Evolutionary conservation across 176 grass and related monocot species (phyloP), one percentile per base, ranked within the genome.

Genomic region (Carex pumila): DNA sequence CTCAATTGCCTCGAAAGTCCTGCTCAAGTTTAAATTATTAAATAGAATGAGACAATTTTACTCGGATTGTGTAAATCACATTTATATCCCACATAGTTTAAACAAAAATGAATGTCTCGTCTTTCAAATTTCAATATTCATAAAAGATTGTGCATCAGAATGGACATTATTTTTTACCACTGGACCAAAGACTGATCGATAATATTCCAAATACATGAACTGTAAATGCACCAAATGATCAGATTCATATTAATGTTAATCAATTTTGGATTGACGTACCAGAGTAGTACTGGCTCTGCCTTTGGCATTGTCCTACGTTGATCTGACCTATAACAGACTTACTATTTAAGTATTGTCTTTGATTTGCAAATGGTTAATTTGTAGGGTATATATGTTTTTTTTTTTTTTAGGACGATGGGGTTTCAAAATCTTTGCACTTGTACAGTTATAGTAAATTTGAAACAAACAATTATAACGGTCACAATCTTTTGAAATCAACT

Each of bases 1-100:
- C 79, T 82, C 79, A 82, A 82, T 82, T 82, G 60, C 60, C 79
- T 82, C 79, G 79, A 61, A 66, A 64, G 60, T 66, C 61, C 78
- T 61, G 59, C n/a, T 12, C 1, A 1, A 74, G 53, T 29, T 74
- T 53, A 53, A 29, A 52, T 29, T 52, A 30, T 52, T 74, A 53
- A n/a, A 25, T 41, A 53, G 71, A 74, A 74, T 74, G 22, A 52
- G 71, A 74, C 71, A 74, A 74, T 74, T 74, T 52, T 52, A 30
- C 30, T 11, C 17, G n/a, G 12, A 53, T 74, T 52, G 45, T 50
- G 71, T 53, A 29, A 29, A 53, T 53, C 11, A 53, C 47, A 53
- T 53, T 74, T 29, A 71, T 71, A n/a, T 71, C 2, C 4, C 65
- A 39, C 6, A 36, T 36, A 39, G 37, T 39, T 39, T 0, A 47